These are phyloP conservation scores for Xylaria multiplex DNA, from an alignment of 2,329 filamentous ascomycete species.

Conservation along the genomic window DNA sequence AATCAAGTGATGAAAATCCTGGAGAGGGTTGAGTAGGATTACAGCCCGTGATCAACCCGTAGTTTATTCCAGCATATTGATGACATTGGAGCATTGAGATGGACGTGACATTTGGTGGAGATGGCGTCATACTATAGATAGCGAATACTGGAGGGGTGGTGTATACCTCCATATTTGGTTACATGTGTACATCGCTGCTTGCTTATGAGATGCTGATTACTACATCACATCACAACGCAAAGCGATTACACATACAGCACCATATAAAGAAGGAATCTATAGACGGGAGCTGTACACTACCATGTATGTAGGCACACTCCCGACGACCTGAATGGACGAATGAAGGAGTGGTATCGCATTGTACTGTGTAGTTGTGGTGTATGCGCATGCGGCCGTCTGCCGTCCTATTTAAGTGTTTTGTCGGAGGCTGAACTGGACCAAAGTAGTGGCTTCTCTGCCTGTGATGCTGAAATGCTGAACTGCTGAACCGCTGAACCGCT, in stretches of 20 bases:
- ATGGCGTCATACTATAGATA: slow-evolving; percentile 24
- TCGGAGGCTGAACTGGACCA: slow-evolving; percentile 3
- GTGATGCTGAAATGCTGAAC: background rate
- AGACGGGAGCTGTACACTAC: too few relatives aligned
- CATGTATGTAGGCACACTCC: background rate
- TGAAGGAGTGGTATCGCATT: background rate
- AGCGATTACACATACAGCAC: too few relatives aligned
- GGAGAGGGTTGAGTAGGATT: slow-evolving; percentile 7
- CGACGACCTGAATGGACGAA: background rate
- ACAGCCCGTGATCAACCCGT: background rate
- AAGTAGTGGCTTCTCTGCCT: background rate
- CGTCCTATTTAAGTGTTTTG: slow-evolving; percentile 1
- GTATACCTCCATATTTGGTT: background rate
- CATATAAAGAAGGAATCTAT: background rate
- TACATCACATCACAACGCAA: background rate
- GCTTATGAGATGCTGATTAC: slow-evolving; percentile 17
- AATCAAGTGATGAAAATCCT: background rate
- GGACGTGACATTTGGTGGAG: slow-evolving; percentile 1
- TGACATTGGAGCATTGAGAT: slow-evolving; percentile 4
- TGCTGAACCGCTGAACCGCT: background rate
- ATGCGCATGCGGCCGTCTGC: background rate
- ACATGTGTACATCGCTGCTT: background rate
- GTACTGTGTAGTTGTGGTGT: background rate
- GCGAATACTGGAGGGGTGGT: background rate
- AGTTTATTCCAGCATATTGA: background rate